phyloP scores from a whole-genome alignment of 2,329 filamentous ascomycete genomes.

The Colletotrichum cordylinicola region DNA sequence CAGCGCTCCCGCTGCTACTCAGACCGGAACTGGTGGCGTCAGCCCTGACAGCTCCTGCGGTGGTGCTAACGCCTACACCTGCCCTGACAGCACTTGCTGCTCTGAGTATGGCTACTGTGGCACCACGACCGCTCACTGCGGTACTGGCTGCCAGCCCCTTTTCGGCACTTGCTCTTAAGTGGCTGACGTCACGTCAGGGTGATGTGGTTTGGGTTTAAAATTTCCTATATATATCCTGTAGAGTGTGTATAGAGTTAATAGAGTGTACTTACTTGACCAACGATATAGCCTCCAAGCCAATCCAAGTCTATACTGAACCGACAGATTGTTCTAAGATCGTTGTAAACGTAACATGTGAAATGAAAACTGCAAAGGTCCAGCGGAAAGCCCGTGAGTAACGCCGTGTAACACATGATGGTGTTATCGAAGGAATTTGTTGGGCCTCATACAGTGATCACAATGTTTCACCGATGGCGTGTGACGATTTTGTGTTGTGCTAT shows the following conservation, averaged over 20 bases:
- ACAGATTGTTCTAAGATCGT: too few relatives aligned
- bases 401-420: too few relatives aligned
- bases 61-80: constrained; percentile 8
- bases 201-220: not conserved
- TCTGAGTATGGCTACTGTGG: constrained; percentile 25
- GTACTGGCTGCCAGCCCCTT: constrained; percentile 16
- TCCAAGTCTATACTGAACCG: not conserved
- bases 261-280: not conserved
- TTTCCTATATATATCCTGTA: not conserved
- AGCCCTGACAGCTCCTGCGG: constrained; percentile 16
- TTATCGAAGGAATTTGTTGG: too few relatives aligned
- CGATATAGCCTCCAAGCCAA: not conserved
- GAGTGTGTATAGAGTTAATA: constrained; percentile 1
- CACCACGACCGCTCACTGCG: constrained; percentile 23
- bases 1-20: constrained; percentile 1
- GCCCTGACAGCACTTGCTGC: constrained; percentile 22
- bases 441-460: too few relatives aligned
- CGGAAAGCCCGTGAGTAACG: too few relatives aligned
- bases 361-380: not conserved
- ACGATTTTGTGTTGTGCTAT: too few relatives aligned
- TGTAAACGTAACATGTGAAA: too few relatives aligned
- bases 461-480: too few relatives aligned
- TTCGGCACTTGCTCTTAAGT: constrained; percentile 15
- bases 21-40: constrained; percentile 12
- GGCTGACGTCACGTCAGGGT: not conserved